Base-by-base conservation (phyloP, 1,284 basidiomycete genomes). In the Cryptococcus wingfieldii region DNA sequence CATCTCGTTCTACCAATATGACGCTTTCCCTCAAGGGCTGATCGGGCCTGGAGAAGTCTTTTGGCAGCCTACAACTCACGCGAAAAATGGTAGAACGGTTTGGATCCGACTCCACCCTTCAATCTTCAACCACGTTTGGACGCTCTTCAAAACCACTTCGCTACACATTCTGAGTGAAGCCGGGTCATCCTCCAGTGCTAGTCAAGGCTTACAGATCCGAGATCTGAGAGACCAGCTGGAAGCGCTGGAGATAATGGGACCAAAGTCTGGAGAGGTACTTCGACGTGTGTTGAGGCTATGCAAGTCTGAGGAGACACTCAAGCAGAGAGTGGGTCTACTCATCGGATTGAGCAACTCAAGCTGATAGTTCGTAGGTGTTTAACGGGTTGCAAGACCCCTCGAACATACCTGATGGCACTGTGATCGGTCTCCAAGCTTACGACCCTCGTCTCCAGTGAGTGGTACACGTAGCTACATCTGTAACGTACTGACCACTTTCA, bases 161-260 rank as follows among this genome's bases (percentile, higher is more conserved):
- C 47, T 38, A 27, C 18, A 53, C 37, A 38, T 46, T 1, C 14
- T 44, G 5, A 37, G 44, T n/a, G 23, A 34, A 4, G 31, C 47
- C 34, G 44, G n/a, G n/a, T 42, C 51, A 9, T 39, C 23, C 16
- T 18, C 27, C 9, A 46, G 45, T 9, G 39, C 77, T 12, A 76
- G 79, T 27, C 41, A 27, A 12, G 34, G 43, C 25, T 5, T 91
- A 4, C 83, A 87, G 60, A 79, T 92, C 12, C 79, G 81, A 4
- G 87, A 92, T 71, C 70, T 91, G 47, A 78, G 85, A 47, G 83
- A 83, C 4, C 81, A 85, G 48, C 68, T 92, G 37, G 89, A 89
- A 57, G 80, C 85, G 3, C 92, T 93, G 64, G 90, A 96, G 69
- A 83, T 95, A 18, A 86, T 88, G 79, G 92, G 92, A 3, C 88